Base-by-base conservation (phyloP, 164 flowering plant species). In the Houttuynia cordata region DNA sequence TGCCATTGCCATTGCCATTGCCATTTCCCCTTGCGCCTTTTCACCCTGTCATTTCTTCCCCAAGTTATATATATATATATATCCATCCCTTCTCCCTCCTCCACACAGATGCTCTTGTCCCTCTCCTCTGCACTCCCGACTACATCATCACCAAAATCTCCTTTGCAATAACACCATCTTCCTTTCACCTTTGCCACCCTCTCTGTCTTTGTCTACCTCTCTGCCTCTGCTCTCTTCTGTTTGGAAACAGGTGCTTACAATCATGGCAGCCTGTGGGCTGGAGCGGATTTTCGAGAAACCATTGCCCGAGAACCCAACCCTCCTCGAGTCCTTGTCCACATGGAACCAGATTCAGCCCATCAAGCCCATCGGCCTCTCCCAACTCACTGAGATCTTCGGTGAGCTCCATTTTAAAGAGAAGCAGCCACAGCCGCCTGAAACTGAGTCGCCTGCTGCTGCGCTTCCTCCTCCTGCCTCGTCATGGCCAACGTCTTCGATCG, bases 181-280 rank as follows among this genome's bases (percentile, higher is more conserved):
- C 22, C 37, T 30, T 30, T 30, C 2, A 18, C n/a, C n/a, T n/a
- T n/a, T n/a, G n/a, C n/a, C 53, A 15, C 40, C 24, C n/a, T n/a
- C 22, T 24, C 34, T 45, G 18, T 63, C 10, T 19, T 55, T 56
- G 9, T 8, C n/a, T n/a, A n/a, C n/a, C 59, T 24, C 15, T 10
- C 6, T 21, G 25, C 39, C n/a, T n/a, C n/a, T n/a, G n/a, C n/a
- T n/a, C n/a, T n/a, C 14, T 14, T 45, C 49, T 45, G 14, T 17
- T 17, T 14, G 12, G 49, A 17, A n/a, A n/a, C n/a, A n/a, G n/a
- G n/a, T n/a, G n/a, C 12, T 24, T 0, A 9, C 37, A 24, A 56
- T 24, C 54, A 84, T 84, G 91, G 83, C 96, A 51, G 77, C 96
- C 55, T 85, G 87, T 73, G 80, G 87, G 68, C 74, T 86, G 10